These are phyloP conservation scores for Thraustochytrium sp. DNA, from an alignment of 352 stramenopile species.

Conservation along the genomic window DNA sequence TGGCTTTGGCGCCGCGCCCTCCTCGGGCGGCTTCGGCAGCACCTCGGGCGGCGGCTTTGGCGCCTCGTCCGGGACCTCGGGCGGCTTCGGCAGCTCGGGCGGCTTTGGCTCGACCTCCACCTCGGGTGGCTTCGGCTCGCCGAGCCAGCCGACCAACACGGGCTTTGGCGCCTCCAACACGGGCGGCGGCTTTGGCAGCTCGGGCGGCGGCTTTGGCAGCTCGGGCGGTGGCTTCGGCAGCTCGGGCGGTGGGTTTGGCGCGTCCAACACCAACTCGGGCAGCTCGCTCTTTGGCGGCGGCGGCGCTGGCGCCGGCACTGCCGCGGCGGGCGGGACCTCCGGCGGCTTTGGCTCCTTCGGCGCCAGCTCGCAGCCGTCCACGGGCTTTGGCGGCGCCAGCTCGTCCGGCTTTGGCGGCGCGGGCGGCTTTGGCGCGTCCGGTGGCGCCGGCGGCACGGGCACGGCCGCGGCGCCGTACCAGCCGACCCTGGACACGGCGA, in stretches of 20 bases:
- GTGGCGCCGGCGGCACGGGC: constrained; percentile 17
- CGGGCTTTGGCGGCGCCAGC: not conserved
- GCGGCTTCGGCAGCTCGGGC: not conserved
- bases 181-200: constrained; percentile 32
- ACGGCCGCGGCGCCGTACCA: constrained; percentile 56
- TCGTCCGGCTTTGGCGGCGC: too few species aligned
- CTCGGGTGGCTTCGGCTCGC: not conserved
- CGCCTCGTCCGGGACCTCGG: not conserved
- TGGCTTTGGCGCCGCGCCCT: not conserved
- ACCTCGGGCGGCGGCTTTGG: constrained; percentile 14
- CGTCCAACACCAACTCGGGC: not conserved
- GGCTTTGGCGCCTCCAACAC: not conserved
- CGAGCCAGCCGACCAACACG: not conserved
- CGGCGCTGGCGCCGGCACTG: not conserved
- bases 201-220: constrained; percentile 40
- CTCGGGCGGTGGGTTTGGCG: not conserved
- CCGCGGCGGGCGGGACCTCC: not conserved
- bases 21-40: not conserved
- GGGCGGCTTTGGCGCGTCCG: not conserved
- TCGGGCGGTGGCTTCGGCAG: constrained; percentile 1
- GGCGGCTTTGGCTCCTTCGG: not conserved
- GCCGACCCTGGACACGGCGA: constrained; percentile 54
- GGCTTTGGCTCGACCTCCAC: constrained; percentile 10
- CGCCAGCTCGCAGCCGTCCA: not conserved
- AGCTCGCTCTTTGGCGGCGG: not conserved